A percentile compares a stretch with the other conserved stretches of the same genome.
Conservation (phyloP, 2,329 filamentous ascomycete species). For the Colletotrichum sansevieriae region DNA sequence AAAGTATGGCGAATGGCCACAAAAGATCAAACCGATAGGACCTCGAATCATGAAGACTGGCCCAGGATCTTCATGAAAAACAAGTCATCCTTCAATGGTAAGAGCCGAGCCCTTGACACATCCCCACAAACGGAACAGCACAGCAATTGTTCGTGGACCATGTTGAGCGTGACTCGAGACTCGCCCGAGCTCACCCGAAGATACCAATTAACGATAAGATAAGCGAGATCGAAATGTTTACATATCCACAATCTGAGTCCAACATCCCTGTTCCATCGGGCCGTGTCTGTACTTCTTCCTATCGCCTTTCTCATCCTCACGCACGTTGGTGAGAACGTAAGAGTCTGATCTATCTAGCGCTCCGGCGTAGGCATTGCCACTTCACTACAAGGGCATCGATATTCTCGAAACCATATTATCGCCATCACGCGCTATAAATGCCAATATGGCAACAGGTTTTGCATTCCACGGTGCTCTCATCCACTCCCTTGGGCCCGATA, state of each 20-base stretch:
- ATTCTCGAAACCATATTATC: no score
- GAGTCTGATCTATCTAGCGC: no score
- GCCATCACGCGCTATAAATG: background rate
- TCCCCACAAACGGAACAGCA: background rate
- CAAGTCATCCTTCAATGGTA: no score
- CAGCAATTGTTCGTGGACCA: no score
- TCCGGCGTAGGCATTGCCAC: no score
- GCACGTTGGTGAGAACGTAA: no score
- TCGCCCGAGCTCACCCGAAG: constrained; percentile 31
- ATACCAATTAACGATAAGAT: constrained; percentile 7
- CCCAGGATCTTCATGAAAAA: no score
- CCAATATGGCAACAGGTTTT: background rate
- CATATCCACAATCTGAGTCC: background rate
- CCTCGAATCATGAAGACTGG: no score
- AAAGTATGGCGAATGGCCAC: no score
- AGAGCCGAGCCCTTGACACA: background rate
- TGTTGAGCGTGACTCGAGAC: constrained; percentile 12
- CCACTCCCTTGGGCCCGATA: constrained; percentile 52
- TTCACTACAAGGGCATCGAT: background rate
- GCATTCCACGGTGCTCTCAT: constrained; percentile 58
- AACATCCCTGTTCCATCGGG: constrained; percentile 5
- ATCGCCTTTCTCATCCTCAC: background rate
- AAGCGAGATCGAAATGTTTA: constrained; percentile 10
- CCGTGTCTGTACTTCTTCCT: no score
- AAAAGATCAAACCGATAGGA: no score